Percentiles rank a stretch among this genome's conserved stretches.
Evolutionary conservation across 192 early-diverging fungal species (phyloP).

Genomic region (Coemansia sp.): DNA sequence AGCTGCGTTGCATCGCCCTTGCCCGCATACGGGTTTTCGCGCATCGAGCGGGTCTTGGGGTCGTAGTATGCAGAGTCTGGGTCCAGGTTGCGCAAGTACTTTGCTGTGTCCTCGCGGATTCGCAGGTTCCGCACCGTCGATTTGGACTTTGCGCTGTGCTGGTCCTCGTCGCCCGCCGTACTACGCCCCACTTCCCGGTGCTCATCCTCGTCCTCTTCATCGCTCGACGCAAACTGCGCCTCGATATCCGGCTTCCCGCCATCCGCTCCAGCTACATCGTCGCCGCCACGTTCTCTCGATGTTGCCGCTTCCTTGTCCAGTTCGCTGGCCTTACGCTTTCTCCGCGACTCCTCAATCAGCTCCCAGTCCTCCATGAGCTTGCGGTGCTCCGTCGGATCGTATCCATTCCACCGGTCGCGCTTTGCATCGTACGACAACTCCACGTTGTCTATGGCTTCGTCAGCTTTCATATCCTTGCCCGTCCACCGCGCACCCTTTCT

Average conservation of each 20-base stretch:
- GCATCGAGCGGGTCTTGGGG: slow-evolving; percentile 98
- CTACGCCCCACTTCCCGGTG: slow-evolving; percentile 74
- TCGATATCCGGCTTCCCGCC: slow-evolving; percentile 16
- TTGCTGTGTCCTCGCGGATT: slow-evolving; percentile 99
- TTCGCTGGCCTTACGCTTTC: slow-evolving; percentile 75
- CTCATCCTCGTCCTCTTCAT: slow-evolving; percentile 84
- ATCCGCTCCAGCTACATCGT: neutral
- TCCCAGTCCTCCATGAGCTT: slow-evolving; percentile 77
- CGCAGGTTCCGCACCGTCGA: slow-evolving; percentile 96
- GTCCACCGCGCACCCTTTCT: slow-evolving; percentile 90
- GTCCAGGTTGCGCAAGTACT: slow-evolving; percentile 96
- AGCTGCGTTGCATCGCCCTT: slow-evolving; percentile 52
- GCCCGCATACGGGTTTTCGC: slow-evolving; percentile 88
- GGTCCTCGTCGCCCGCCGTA: slow-evolving; percentile 64
- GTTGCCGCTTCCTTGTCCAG: slow-evolving; percentile 59
- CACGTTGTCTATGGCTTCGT: slow-evolving; percentile 80
- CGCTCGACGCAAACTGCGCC: slow-evolving; percentile 52
- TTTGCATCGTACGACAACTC: slow-evolving; percentile 92
- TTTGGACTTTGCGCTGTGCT: slow-evolving; percentile 78
- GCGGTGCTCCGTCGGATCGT: slow-evolving; percentile 85
- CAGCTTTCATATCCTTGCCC: slow-evolving; percentile 75
- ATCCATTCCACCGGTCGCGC: slow-evolving; percentile 98
- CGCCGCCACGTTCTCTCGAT: neutral
- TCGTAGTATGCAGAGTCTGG: slow-evolving; percentile 96
- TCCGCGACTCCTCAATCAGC: slow-evolving; percentile 82